These are phyloP conservation scores for Elsinoe batatas DNA, from an alignment of 2,329 filamentous ascomycete species.

Conservation along the genomic window DNA sequence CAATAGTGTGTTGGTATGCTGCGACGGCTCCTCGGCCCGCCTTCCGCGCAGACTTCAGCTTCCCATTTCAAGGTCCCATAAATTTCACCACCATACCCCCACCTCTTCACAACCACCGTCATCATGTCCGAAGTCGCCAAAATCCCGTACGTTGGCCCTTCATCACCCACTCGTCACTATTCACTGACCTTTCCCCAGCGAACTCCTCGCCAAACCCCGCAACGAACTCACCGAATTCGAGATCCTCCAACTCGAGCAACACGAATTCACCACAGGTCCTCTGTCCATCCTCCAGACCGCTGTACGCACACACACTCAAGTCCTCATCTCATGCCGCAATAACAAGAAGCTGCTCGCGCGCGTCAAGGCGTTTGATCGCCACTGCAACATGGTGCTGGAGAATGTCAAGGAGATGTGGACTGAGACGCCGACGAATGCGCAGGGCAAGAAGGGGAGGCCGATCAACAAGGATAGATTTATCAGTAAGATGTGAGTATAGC, in stretches of 20 bases:
- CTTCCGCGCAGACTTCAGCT: neutral
- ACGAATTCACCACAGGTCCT: slow-evolving; percentile 69
- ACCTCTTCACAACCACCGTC: neutral
- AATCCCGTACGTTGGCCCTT: slow-evolving; percentile 13
- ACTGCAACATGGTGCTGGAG: slow-evolving; percentile 98
- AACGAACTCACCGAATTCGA: slow-evolving; percentile 91
- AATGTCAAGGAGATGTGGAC: slow-evolving; percentile 99
- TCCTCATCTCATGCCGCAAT: slow-evolving; percentile 94
- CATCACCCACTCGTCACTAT: neutral
- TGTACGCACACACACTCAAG: slow-evolving; percentile 86
- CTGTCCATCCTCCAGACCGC: slow-evolving; percentile 95
- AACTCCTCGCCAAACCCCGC: slow-evolving; percentile 80
- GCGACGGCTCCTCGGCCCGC: neutral
- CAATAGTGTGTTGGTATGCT: too few species aligned
- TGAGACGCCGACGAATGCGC: slow-evolving; percentile 72
- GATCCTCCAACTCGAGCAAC: slow-evolving; percentile 68
- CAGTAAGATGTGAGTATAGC: slow-evolving; percentile 69
- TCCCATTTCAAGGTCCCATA: neutral
- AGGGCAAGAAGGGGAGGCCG: slow-evolving; percentile 77
- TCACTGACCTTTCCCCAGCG: slow-evolving; percentile 42
- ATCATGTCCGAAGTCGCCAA: slow-evolving; percentile 12
- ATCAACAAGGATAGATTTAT: slow-evolving; percentile 99
- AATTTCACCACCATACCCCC: neutral
- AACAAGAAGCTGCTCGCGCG: slow-evolving; percentile 95
- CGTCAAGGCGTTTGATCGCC: slow-evolving; percentile 96